These are phyloP conservation scores for Neofusicoccum parvum DNA, from an alignment of 2,329 filamentous ascomycete genomes.

Conservation along the genomic window DNA sequence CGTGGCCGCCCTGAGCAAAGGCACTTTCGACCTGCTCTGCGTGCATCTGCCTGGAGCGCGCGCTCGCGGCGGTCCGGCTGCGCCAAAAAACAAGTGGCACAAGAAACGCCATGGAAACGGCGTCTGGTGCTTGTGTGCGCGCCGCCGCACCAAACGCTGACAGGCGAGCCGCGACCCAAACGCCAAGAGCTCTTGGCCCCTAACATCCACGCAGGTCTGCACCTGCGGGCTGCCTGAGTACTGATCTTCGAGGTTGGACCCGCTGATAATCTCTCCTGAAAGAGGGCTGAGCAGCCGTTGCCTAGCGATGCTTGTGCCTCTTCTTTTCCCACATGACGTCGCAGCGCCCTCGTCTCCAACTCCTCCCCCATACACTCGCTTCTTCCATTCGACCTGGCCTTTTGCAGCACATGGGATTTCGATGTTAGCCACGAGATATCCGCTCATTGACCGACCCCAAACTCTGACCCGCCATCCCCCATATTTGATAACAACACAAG, in stretches of 20 bases:
- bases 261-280: constrained; percentile 20
- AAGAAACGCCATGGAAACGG: not conserved
- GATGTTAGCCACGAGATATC: not conserved
- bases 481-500: not conserved
- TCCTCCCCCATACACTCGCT: not conserved
- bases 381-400: not conserved
- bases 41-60: too few species aligned
- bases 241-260: constrained; percentile 4
- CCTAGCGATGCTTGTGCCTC: constrained; percentile 10
- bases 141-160: not conserved
- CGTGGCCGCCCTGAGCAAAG: not conserved
- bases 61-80: too few species aligned
- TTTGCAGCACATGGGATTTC: not conserved
- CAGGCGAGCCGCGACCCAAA: not conserved
- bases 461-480: not conserved
- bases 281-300: not conserved
- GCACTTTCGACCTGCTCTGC: not conserved
- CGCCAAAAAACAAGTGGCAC: not conserved
- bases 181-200: constrained; percentile 13
- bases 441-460: not conserved
- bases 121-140: not conserved
- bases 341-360: not conserved
- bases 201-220: not conserved
- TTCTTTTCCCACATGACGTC: constrained; percentile 16
- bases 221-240: constrained; percentile 9